Conservation (phyloP, 2,329 filamentous ascomycete species). For the Arthrinium phaeospermum region DNA sequence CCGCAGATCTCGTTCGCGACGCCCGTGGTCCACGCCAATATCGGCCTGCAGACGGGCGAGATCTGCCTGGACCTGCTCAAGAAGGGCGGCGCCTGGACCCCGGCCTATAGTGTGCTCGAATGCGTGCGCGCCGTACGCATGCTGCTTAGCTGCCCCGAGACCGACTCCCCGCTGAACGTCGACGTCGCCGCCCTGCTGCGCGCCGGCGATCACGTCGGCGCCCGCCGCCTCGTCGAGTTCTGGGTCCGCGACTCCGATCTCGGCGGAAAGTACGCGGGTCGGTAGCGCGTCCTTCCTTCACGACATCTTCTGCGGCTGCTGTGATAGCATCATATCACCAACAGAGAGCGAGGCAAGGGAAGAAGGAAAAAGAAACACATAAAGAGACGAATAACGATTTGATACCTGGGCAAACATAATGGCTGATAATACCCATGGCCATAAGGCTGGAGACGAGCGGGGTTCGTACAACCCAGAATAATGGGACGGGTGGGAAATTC, state of each 20-base stretch:
- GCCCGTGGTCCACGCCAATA: conserved; percentile 84
- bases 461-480: conserved; percentile 6
- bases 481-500: not conserved
- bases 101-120: conserved; percentile 80
- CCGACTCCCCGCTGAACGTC: conserved; percentile 79
- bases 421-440: not conserved
- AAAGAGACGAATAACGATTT: not conserved
- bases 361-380: not conserved
- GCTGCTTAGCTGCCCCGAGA: conserved; percentile 70
- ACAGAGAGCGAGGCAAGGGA: not conserved
- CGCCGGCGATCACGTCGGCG: conserved; percentile 70
- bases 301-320: not conserved
- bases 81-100: conserved; percentile 72
- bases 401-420: not conserved
- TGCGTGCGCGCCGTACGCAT: conserved; percentile 75
- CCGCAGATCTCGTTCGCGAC: conserved; percentile 84
- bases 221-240: conserved; percentile 72
- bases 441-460: not conserved
- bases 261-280: conserved; percentile 54
- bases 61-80: conserved; percentile 91
- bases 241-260: conserved; percentile 57
- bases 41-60: conserved; percentile 74
- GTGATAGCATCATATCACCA: not conserved
- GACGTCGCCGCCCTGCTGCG: conserved; percentile 76
- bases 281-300: conserved; percentile 26